Conservation (phyloP, 495 filamentous ascomycete species). For the Penicillium pulvis region DNA sequence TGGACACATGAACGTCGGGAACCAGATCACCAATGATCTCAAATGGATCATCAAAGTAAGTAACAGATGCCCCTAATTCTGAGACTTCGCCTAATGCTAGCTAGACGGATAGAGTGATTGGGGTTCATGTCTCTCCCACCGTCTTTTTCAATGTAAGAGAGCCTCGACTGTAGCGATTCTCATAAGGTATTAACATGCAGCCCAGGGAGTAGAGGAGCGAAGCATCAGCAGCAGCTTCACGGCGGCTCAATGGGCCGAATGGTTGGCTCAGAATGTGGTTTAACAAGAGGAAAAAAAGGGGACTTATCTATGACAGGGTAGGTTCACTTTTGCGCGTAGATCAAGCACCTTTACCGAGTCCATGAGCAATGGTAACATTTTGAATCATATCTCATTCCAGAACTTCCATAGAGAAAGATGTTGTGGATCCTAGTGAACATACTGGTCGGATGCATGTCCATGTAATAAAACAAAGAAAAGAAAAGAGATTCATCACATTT, state of each 20-base stretch:
- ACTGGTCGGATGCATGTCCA: constrained; percentile 23
- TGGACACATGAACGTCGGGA: constrained; percentile 73
- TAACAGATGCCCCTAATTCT: background rate
- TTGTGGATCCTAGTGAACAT: constrained; percentile 30
- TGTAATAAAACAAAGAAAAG: constrained; percentile 19
- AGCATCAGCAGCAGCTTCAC: constrained; percentile 78
- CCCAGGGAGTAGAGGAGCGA: constrained; percentile 71
- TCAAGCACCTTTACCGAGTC: constrained; percentile 1
- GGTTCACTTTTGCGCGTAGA: constrained; percentile 12
- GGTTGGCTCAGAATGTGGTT: constrained; percentile 74
- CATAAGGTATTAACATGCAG: constrained; percentile 23
- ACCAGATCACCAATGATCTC: constrained; percentile 76
- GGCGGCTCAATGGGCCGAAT: constrained; percentile 79
- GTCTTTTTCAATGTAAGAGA: constrained; percentile 73
- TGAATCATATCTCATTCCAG: constrained; percentile 40
- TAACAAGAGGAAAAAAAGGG: constrained; percentile 34
- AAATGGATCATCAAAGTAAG: constrained; percentile 79
- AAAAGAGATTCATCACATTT: constrained; percentile 5
- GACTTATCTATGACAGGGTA: constrained; percentile 8
- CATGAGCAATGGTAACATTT: constrained; percentile 15
- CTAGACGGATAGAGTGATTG: constrained; percentile 65
- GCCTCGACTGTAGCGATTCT: background rate
- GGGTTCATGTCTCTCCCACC: constrained; percentile 88
- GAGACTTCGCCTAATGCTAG: constrained; percentile 19
- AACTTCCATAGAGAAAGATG: constrained; percentile 33